phyloP scores from a whole-genome alignment of 2,329 filamentous ascomycete species.

The Aspergillus proliferans region DNA sequence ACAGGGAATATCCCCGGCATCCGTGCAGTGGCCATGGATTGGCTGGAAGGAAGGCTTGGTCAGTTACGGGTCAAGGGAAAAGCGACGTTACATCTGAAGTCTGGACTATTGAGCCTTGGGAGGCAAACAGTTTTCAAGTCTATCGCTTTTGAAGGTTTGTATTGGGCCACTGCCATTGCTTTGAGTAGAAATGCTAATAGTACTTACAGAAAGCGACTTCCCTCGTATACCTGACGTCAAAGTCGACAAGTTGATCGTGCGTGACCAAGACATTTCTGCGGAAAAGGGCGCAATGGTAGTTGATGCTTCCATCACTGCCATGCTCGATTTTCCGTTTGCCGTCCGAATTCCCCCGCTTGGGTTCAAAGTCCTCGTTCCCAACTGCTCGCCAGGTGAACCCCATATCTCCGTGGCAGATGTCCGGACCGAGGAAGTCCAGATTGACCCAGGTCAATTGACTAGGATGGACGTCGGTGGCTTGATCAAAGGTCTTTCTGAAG shows the following conservation, averaged over 20 bases:
- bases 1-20: conserved; percentile 73
- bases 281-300: conserved; percentile 65
- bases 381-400: conserved; percentile 65
- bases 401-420: conserved; percentile 75
- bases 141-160: conserved; percentile 76
- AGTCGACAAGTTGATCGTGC: conserved; percentile 72
- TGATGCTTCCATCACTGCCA: conserved; percentile 65
- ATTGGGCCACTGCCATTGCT: conserved; percentile 48
- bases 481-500: conserved; percentile 66
- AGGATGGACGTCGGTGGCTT: conserved; percentile 64
- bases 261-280: conserved; percentile 57
- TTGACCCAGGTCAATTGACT: conserved; percentile 64
- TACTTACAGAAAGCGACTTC: conserved; percentile 51
- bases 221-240: conserved; percentile 75
- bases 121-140: conserved; percentile 69
- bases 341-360: conserved; percentile 71
- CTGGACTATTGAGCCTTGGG: conserved; percentile 73
- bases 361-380: conserved; percentile 79
- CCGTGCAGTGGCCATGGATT: conserved; percentile 76
- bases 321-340: conserved; percentile 72
- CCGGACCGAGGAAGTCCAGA: conserved; percentile 58
- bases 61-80: conserved; percentile 66
- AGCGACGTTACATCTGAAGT: conserved; percentile 66
- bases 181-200: conserved; percentile 25
- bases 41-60: conserved; percentile 71